Evolutionary conservation across 2,329 filamentous ascomycete species (phyloP), one percentile per base, ranked within the genome.

Genomic region (Aureobasidium melanogenum): DNA sequence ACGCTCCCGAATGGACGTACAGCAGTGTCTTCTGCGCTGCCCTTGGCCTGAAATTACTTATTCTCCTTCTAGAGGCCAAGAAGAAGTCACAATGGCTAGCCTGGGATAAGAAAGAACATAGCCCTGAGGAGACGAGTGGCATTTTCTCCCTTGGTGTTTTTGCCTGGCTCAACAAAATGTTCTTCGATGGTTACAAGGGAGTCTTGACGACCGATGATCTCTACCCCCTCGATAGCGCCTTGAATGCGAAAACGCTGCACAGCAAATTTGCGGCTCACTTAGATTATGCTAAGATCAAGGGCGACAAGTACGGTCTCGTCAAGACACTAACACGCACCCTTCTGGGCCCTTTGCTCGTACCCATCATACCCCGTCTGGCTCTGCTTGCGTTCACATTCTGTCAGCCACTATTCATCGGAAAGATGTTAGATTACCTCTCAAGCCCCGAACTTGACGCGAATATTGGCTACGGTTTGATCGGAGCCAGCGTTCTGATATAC

Each of bases 131-230:
- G 12, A 24, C 19, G 1, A 54, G 50, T 19, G 28, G 50, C 19
- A 54, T 54, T 8, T 39, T 54, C 50, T 54, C 50, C 12, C 50
- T 54, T n/a, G 50, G 50, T 10, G 50, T 54, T 19, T 54, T 38
- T 5, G 32, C 36, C 10, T 54, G 50, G 50, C 50, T 54, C 32
- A 54, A 54, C 50, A 54, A 38, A 9, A 54, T 54, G 32, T 54
- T 54, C 50, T 17, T 54, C 8, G 50, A 54, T 15, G 50, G 50
- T 19, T 54, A 54, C 50, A 36, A 38, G 12, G 24, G 36, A 7
- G 32, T 54, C 9, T 22, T 39, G 32, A 36, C 19, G 1, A n/a
- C 30, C 5, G 17, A 48, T 15, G 26, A 48, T 28, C 46, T 48
- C 7, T 48, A 48, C 9, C 46, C 46, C 5, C 46, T 48, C 3